Base-by-base conservation (phyloP, 1,139 yeast species). In the Geotrichum siamense region DNA sequence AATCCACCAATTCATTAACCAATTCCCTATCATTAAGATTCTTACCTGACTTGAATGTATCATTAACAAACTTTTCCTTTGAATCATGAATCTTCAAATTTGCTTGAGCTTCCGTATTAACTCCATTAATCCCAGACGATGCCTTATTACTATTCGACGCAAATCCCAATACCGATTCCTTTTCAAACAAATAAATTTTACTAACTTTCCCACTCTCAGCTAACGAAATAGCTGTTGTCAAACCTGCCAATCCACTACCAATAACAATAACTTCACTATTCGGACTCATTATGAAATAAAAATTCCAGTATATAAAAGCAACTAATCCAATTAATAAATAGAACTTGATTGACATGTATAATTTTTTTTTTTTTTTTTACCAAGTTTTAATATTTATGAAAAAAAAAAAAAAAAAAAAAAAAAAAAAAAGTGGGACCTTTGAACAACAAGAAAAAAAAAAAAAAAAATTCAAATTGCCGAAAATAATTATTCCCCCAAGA, bases 111-210 rank as follows among this genome's bases (percentile, higher is more conserved):
- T 74, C 58, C 0, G 93, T 79, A 29, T 72, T 66, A 1, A 85
- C 78, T 16, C 91, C 94, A 60, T 82, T 83, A 54, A 84, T 83
- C 20, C 94, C 94, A 17, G 85, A 77, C 0, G 89, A 80, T 1
- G 94, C 94, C 60, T 82, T 81, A 22, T 83, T 79, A 31, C 89
- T 79, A 57, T 82, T 83, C 13, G 3, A 29, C 13, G 20, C 35
- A 20, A 31, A 17, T 22, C 44, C 48, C n/a, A 32, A 31, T 2
- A 40, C 44, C 26, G 45, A 48, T 41, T 56, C 56, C 34, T 56
- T 56, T 48, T 56, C 59, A 41, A 56, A 48, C 10, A 56, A 38
- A 21, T 53, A 50, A 39, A 56, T 23, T 21, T 26, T 41, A 5
- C 15, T 16, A 26, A 36, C 27, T 30, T 41, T 36, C 15, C 28